Conservation (phyloP, 2,329 filamentous ascomycete genomes). For the Phaeosphaeriaceae sp. region DNA sequence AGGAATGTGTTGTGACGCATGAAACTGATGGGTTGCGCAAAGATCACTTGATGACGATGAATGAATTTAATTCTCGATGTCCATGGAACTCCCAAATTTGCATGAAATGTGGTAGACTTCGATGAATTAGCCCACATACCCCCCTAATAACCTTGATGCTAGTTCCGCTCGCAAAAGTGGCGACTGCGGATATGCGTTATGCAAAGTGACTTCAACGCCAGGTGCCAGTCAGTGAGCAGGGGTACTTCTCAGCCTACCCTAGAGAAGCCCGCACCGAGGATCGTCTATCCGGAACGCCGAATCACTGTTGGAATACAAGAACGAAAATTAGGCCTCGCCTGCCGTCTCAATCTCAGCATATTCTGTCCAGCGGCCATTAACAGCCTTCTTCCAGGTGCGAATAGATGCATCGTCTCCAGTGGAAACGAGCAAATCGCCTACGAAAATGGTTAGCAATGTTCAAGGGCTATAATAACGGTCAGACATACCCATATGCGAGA, state of each 20-base stretch:
- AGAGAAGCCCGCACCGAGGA: constrained; percentile 4
- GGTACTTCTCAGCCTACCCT: constrained; percentile 5
- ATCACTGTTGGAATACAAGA: not conserved
- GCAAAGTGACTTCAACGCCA: constrained; percentile 21
- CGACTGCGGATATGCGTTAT: constrained; percentile 30
- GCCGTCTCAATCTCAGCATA: constrained; percentile 56
- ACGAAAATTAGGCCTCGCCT: constrained; percentile 32
- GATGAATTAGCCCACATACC: not conserved
- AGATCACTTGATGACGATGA: not conserved
- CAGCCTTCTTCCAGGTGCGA: constrained; percentile 57
- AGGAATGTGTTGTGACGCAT: constrained; percentile 31
- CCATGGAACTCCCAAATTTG: not conserved
- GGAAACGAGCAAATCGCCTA: constrained; percentile 75
- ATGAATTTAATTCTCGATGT: not conserved
- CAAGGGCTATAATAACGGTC: not conserved
- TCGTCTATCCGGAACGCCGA: constrained; percentile 20
- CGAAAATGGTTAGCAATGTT: constrained; percentile 45
- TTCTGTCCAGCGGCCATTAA: constrained; percentile 56
- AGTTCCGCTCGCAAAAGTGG: not conserved
- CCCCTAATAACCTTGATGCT: not conserved
- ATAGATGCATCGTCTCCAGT: constrained; percentile 76
- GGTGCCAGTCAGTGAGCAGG: constrained; percentile 21
- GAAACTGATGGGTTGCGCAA: constrained; percentile 1
- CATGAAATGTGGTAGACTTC: not conserved
- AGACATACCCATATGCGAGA: constrained; percentile 57